A percentile compares a stretch with the other conserved stretches of the same genome.
Conservation (phyloP, 139 green algal species). For the Haematococcus sp. region DNA sequence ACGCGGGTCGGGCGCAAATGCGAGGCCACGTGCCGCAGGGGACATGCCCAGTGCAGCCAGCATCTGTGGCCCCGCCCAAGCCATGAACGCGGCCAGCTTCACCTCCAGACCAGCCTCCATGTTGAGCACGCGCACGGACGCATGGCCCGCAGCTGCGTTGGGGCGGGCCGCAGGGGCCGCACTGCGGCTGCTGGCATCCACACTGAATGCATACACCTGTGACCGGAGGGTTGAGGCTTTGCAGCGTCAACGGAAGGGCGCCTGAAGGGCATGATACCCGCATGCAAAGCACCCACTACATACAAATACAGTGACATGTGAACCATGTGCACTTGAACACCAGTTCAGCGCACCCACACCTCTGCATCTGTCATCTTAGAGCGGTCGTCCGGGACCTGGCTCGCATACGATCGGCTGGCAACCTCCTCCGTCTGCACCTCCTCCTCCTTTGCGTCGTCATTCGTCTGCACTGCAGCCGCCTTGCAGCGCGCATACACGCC, state of each 20-base stretch:
- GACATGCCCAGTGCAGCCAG: conserved; percentile 40
- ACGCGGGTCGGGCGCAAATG: not conserved
- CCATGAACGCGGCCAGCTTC: conserved; percentile 40
- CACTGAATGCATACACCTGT: conserved; percentile 2
- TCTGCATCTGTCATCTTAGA: conserved; percentile 19
- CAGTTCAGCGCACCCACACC: not conserved
- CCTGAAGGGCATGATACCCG: no score
- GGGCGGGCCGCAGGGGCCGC: not conserved
- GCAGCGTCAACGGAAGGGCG: no score
- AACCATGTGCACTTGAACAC: no score
- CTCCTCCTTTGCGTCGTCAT: conserved; percentile 51
- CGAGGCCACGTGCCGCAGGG: not conserved
- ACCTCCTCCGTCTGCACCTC: conserved; percentile 57
- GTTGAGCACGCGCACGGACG: conserved; percentile 11
- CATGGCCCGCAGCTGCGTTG: not conserved
- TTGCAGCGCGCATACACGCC: conserved; percentile 26
- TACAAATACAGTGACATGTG: no score
- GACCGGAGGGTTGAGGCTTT: no score
- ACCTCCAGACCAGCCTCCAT: conserved; percentile 32
- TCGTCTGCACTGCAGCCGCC: conserved; percentile 32
- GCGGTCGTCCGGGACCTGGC: conserved; percentile 26
- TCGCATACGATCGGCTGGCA: conserved; percentile 4
- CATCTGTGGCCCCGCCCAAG: conserved; percentile 42
- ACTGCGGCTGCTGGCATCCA: not conserved
- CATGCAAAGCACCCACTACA: not conserved